phyloP scores from a whole-genome alignment of 805 yeast species.

The Sugiyamaella lignohabitans region DNA sequence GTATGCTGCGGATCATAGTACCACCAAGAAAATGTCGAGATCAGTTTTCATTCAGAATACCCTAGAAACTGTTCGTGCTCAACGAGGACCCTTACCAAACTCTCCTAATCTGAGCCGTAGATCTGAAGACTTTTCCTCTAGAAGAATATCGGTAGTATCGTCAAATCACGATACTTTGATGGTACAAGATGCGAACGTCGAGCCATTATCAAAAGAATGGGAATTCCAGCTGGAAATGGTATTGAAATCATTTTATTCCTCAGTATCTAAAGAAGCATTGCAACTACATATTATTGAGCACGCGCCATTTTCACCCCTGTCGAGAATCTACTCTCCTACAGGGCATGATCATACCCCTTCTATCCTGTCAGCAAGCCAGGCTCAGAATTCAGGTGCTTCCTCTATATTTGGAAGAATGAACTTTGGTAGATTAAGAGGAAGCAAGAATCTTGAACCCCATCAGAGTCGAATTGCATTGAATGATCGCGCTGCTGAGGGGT shows the following conservation, averaged over 20 bases:
- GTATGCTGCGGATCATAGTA: conserved; percentile 44
- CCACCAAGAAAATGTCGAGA: conserved; percentile 33
- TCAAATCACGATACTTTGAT: conserved; percentile 13
- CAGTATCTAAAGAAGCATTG: conserved; percentile 24
- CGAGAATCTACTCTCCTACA: conserved; percentile 15
- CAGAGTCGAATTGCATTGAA: conserved; percentile 13
- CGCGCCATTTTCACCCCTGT: conserved; percentile 13
- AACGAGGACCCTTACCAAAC: not conserved
- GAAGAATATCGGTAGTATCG: not conserved
- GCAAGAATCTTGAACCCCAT: conserved; percentile 11
- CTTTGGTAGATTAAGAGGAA: conserved; percentile 10
- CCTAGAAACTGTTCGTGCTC: conserved; percentile 35
- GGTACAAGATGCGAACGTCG: conserved; percentile 13
- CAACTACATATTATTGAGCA: conserved; percentile 19
- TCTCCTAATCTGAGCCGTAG: not conserved
- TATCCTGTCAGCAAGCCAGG: not conserved
- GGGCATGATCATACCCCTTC: not conserved
- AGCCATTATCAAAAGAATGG: conserved; percentile 21
- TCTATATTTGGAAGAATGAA: conserved; percentile 19
- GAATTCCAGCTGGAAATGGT: conserved; percentile 21
- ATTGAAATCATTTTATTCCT: conserved; percentile 21
- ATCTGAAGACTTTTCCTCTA: not conserved
- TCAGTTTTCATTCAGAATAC: conserved; percentile 47
- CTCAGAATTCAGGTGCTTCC: conserved; percentile 5
- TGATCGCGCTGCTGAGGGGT: conserved; percentile 5